These are phyloP conservation scores for Colletotrichum noveboracense DNA, from an alignment of 2,329 filamentous ascomycete genomes.

Conservation along the genomic window DNA sequence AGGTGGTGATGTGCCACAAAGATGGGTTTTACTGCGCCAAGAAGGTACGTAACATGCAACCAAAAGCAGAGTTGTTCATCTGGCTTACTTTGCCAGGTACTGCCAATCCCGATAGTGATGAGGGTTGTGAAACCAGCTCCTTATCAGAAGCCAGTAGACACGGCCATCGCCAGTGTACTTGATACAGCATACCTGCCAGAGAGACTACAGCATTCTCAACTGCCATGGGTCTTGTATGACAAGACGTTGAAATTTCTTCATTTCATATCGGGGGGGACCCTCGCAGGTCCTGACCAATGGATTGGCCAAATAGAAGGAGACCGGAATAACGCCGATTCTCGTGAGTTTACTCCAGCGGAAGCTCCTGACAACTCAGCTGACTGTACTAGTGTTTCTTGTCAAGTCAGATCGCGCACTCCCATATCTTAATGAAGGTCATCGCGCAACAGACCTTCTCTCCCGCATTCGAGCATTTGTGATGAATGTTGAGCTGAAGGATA, in stretches of 20 bases:
- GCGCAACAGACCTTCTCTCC: slow-evolving; percentile 35
- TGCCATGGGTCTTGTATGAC: slow-evolving; percentile 53
- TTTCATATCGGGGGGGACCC: slow-evolving; percentile 48
- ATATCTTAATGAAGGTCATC: slow-evolving; percentile 44
- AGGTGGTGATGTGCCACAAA: slow-evolving; percentile 48
- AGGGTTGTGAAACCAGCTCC: background rate
- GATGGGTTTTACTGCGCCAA: slow-evolving; percentile 51
- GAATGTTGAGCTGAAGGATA: slow-evolving; percentile 44
- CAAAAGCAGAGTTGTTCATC: too few species aligned
- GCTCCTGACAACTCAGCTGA: background rate
- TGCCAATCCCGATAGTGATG: slow-evolving; percentile 5
- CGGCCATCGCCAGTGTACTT: slow-evolving; percentile 52
- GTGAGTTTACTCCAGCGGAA: slow-evolving; percentile 26
- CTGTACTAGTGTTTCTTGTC: slow-evolving; percentile 44
- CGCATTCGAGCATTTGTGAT: slow-evolving; percentile 41
- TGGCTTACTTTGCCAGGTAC: background rate
- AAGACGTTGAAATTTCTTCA: slow-evolving; percentile 47
- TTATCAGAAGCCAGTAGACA: slow-evolving; percentile 49
- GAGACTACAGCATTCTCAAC: slow-evolving; percentile 42
- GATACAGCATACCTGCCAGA: slow-evolving; percentile 58
- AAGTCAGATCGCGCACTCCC: slow-evolving; percentile 48
- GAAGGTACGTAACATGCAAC: slow-evolving; percentile 35
- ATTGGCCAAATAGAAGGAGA: slow-evolving; percentile 46
- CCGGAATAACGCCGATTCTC: slow-evolving; percentile 39
- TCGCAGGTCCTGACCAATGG: slow-evolving; percentile 52